Percentiles rank a stretch among this genome's conserved stretches.
These are phyloP conservation scores for Guyanaporus albipodus DNA, from an alignment of 768 basidiomycete genomes.

Conservation along the genomic window DNA sequence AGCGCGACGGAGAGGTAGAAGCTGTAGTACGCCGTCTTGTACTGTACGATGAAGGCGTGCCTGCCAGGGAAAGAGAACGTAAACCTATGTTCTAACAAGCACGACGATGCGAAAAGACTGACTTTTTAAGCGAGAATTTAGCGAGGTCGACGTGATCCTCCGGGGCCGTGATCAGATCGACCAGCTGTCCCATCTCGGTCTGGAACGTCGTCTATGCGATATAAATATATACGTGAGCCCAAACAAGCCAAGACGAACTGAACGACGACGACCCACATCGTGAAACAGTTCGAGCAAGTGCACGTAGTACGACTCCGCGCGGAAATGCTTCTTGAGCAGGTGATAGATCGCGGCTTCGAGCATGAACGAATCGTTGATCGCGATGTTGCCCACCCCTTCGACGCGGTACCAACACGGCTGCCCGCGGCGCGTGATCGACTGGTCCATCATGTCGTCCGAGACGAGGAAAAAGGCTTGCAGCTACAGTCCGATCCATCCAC, in stretches of 20 bases:
- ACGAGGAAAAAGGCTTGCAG: constrained; percentile 98
- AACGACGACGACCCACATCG: constrained; percentile 58
- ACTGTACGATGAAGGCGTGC: constrained; percentile 88
- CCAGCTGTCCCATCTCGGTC: constrained; percentile 94
- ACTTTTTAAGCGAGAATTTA: constrained; percentile 81
- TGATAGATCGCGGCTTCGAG: constrained; percentile 91
- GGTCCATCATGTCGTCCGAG: constrained; percentile 92
- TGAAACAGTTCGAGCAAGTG: constrained; percentile 91
- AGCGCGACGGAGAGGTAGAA: constrained; percentile 98
- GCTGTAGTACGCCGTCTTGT: constrained; percentile 97
- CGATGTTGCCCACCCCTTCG: constrained; percentile 62
- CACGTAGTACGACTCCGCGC: constrained; percentile 74
- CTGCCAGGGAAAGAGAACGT: constrained; percentile 34
- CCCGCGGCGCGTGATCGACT: constrained; percentile 85
- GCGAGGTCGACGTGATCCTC: constrained; percentile 83
- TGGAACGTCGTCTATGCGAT: constrained; percentile 59
- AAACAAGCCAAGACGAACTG: too few species aligned
- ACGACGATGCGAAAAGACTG: too few species aligned
- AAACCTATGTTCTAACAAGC: too few species aligned
- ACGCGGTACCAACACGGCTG: constrained; percentile 94
- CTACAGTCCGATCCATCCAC: too few species aligned
- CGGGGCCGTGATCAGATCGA: constrained; percentile 93
- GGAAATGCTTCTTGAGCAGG: constrained; percentile 85
- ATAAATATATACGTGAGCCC: too few species aligned
- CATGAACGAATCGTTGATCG: constrained; percentile 97